Evolutionary conservation across 805 yeast species (phyloP), one percentile per base, ranked within the genome.

Genomic region (Ogataea wickerhamii): DNA sequence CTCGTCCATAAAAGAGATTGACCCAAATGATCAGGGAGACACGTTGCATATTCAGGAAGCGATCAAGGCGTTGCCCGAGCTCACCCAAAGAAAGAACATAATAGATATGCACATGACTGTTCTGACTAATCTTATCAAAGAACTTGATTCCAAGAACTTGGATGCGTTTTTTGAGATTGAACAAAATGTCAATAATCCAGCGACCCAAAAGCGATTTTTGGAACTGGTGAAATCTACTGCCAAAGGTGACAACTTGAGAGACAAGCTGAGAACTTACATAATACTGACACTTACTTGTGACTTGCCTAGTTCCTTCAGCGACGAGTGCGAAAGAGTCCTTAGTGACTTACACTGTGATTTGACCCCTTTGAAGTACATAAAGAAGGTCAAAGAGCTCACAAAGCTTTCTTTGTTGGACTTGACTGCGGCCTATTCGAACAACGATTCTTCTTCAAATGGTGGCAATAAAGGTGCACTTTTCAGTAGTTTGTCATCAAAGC

Each of bases 61-160:
- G 7, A 88, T 93, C 29, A 88, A 88, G 34, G 88, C 87, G 23
- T 72, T 93, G 40, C 99, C 98, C 3, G 95, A 88, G 60, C 69
- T 93, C 44, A 87, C 97, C 0, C 85, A 87, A 5, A 77, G 95
- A 52, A 93, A 93, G 60, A 71, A 79, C 37, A 78, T 87, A 22
- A 82, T 93, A 51, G 99, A 93, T 65, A 85, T 87, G 81, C 99
- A 93, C 64, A 91, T 93, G 96, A 88, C 87, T 53, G 89, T 93
- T 18, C 77, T 94, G 45, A 86, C 96, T 7, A 76, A 88, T 14
- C 67, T 93, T 36, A 73, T 93, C 43, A 79, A 81, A 55, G 87
- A 88, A 48, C 70, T 93, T 43, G 93, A 91, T 53, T 80, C 82
- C n/a, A 83, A 91, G 48, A 81, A 82, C 13, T 71, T 93, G 49